phyloP scores from a whole-genome alignment of 176 grass and related monocot species.

The Chrysopogon serrulatus region DNA sequence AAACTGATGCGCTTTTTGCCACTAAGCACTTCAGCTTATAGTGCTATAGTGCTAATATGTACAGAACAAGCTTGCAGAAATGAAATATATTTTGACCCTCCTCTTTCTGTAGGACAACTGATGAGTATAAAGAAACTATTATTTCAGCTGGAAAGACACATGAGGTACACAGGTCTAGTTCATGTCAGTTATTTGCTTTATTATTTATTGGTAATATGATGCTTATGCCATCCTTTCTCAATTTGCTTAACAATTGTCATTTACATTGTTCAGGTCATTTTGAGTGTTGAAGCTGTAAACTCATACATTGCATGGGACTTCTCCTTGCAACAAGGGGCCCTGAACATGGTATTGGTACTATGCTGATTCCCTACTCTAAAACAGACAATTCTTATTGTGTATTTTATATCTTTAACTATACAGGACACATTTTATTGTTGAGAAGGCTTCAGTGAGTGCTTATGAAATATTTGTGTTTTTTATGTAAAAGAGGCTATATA shows the following conservation, averaged over 20 bases:
- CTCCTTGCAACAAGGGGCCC: conserved; percentile 79
- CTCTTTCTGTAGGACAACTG: conserved; percentile 55
- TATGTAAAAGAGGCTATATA: not conserved
- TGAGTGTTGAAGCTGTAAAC: conserved; percentile 85
- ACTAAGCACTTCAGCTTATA: not conserved
- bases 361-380: conserved; percentile 7
- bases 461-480: not conserved
- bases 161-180: conserved; percentile 60
- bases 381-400: not conserved
- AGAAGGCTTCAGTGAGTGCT: not conserved
- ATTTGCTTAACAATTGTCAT: not conserved
- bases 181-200: not conserved
- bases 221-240: not conserved
- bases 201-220: conserved; percentile 1
- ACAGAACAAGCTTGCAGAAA: not conserved
- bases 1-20: not conserved
- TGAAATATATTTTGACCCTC: not conserved
- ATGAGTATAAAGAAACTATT: conserved; percentile 76
- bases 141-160: conserved; percentile 94
- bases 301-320: conserved; percentile 99
- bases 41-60: not conserved
- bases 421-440: not conserved
- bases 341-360: conserved; percentile 65
- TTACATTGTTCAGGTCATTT: conserved; percentile 71
- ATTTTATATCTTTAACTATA: not conserved